Evolutionary conservation across 1,284 basidiomycete species (phyloP).

Genomic region (Sanghuangporus weigelae): DNA sequence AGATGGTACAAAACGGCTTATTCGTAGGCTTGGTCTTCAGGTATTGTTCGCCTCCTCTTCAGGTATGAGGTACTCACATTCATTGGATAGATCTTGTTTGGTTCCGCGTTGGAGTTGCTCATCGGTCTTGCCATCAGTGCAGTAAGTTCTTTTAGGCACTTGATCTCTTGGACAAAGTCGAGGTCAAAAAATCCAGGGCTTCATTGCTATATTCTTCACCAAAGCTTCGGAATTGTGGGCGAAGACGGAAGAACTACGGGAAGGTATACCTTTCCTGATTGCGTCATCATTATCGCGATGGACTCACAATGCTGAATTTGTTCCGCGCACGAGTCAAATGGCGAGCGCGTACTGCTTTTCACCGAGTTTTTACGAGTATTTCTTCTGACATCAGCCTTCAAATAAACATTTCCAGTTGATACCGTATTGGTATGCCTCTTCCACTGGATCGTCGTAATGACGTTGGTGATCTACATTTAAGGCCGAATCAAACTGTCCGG

Average conservation of each 20-base stretch:
- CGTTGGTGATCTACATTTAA: conserved; percentile 56
- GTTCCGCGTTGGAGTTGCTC: conserved; percentile 68
- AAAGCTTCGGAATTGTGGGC: conserved; percentile 67
- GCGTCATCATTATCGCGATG: conserved; percentile 85
- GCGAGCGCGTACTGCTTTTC: conserved; percentile 41
- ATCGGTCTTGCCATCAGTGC: conserved; percentile 68
- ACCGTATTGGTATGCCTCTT: conserved; percentile 70
- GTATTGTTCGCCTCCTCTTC: conserved; percentile 28
- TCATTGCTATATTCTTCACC: conserved; percentile 80
- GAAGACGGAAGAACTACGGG: conserved; percentile 73
- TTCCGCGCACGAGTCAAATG: conserved; percentile 81
- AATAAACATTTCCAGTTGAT: conserved; percentile 39
- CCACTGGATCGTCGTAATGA: conserved; percentile 75
- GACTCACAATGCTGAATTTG: conserved; percentile 74
- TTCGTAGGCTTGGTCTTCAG: conserved; percentile 62
- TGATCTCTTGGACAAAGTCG: background rate
- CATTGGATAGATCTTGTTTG: conserved; percentile 64
- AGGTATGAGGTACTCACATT: background rate
- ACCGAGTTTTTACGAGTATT: background rate
- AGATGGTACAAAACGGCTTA: conserved; percentile 32
- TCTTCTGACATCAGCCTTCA: background rate
- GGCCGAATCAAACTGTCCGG: conserved; percentile 28
- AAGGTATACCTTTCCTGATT: conserved; percentile 74
- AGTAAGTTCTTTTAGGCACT: background rate
- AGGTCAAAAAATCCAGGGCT: conserved; percentile 31